A percentile compares a stretch with the other conserved stretches of the same genome.
phyloP scores from a whole-genome alignment of 257 asterid genomes.

The Misopates orontium region DNA sequence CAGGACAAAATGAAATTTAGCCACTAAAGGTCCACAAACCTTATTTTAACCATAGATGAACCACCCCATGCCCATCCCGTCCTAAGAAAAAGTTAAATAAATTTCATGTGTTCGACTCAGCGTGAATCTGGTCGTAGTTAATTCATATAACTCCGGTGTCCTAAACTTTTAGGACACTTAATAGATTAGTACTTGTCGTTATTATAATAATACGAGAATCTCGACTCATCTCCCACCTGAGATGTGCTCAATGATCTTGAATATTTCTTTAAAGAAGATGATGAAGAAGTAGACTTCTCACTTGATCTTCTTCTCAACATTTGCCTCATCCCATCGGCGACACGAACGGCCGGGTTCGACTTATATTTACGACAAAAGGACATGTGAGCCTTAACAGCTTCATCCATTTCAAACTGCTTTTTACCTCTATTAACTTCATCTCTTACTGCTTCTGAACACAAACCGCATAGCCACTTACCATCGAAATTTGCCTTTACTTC shows the following conservation, averaged over 20 bases:
- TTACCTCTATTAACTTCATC: conserved; percentile 67
- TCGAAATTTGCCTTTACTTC: conserved; percentile 64
- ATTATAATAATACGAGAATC: conserved; percentile 40
- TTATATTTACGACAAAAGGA: conserved; percentile 71
- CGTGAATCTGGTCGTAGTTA: too few species aligned
- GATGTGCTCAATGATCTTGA: conserved; percentile 58
- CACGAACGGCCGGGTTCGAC: conserved; percentile 72
- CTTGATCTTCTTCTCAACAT: conserved; percentile 70
- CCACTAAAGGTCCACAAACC: conserved; percentile 12
- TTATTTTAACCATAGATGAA: conserved; percentile 25
- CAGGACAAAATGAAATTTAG: conserved; percentile 17
- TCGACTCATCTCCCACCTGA: conserved; percentile 56
- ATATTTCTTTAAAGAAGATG: conserved; percentile 45
- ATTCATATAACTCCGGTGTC: not conserved
- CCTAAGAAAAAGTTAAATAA: too few species aligned
- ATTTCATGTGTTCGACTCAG: too few species aligned
- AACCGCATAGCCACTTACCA: conserved; percentile 90
- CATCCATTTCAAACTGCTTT: conserved; percentile 45
- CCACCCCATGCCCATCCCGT: not conserved
- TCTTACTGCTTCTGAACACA: conserved; percentile 87
- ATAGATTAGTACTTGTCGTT: too few species aligned
- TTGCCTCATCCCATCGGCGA: conserved; percentile 92
- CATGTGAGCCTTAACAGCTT: conserved; percentile 86
- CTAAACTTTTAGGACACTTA: not conserved
- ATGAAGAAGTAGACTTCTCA: conserved; percentile 38